Percentiles rank a stretch among this genome's conserved stretches.
These are phyloP conservation scores for Fusarium papillatum DNA, from an alignment of 2,329 filamentous ascomycete species.

Conservation along the genomic window DNA sequence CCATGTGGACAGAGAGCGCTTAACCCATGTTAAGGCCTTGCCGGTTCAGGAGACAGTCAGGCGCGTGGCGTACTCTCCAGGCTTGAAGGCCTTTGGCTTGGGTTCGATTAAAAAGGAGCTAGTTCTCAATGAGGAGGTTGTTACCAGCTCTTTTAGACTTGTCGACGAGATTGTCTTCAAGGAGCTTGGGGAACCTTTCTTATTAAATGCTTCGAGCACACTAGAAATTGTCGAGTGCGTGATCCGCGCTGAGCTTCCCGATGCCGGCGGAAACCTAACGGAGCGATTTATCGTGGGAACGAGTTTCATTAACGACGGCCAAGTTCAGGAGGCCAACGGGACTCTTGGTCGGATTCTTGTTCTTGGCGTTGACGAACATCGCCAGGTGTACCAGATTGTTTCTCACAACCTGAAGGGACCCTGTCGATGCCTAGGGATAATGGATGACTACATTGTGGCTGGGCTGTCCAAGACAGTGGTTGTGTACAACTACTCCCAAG, in stretches of 20 bases:
- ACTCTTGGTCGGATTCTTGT: slow-evolving; percentile 83
- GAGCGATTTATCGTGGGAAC: slow-evolving; percentile 96
- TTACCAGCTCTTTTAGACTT: slow-evolving; percentile 86
- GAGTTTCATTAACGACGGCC: slow-evolving; percentile 77
- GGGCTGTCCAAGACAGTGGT: slow-evolving; percentile 91
- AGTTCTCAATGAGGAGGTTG: slow-evolving; percentile 77
- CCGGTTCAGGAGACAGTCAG: slow-evolving; percentile 86
- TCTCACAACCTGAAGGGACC: slow-evolving; percentile 81
- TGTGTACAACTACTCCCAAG: slow-evolving; percentile 68
- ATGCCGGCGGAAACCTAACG: slow-evolving; percentile 64
- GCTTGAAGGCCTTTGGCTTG: slow-evolving; percentile 85
- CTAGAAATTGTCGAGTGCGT: slow-evolving; percentile 88
- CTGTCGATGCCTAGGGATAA: slow-evolving; percentile 82
- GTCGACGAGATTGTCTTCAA: slow-evolving; percentile 93
- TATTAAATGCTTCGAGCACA: slow-evolving; percentile 63
- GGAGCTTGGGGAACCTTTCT: slow-evolving; percentile 77
- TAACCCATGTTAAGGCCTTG: slow-evolving; percentile 89
- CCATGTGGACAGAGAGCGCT: slow-evolving; percentile 84
- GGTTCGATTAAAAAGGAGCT: slow-evolving; percentile 87
- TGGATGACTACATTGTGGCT: slow-evolving; percentile 84
- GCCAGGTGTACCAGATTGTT: slow-evolving; percentile 79
- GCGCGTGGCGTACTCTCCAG: slow-evolving; percentile 86
- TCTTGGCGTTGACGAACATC: slow-evolving; percentile 83
- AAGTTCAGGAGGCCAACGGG: slow-evolving; percentile 60
- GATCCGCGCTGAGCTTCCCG: slow-evolving; percentile 80